Percentiles rank a stretch among this genome's conserved stretches.
Conservation (phyloP, 2,329 filamentous ascomycete species). For the Arthrobotrys musiformis region DNA sequence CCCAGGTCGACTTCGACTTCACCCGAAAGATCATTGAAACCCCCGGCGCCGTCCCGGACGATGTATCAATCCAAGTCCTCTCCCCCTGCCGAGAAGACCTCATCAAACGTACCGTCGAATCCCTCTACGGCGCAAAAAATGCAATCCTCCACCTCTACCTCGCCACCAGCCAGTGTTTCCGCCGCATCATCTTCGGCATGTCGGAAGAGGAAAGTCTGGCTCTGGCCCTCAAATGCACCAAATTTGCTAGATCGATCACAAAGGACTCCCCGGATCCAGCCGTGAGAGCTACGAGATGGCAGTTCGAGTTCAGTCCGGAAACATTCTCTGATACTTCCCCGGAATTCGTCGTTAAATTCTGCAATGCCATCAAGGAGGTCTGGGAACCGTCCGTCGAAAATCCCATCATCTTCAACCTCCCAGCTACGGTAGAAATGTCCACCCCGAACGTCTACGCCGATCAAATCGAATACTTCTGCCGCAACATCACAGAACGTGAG, state of each 20-base stretch:
- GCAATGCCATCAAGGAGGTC: slow-evolving; percentile 90
- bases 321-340: slow-evolving; percentile 89
- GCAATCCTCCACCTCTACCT: slow-evolving; percentile 96
- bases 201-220: slow-evolving; percentile 82
- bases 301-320: slow-evolving; percentile 85
- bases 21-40: slow-evolving; percentile 87
- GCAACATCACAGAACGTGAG: slow-evolving; percentile 82
- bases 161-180: slow-evolving; percentile 95
- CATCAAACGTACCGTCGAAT: slow-evolving; percentile 88
- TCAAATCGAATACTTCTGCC: slow-evolving; percentile 95
- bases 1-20: slow-evolving; percentile 95
- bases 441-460: slow-evolving; percentile 97
- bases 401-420: slow-evolving; percentile 95
- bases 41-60: slow-evolving; percentile 82
- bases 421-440: slow-evolving; percentile 92
- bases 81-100: slow-evolving; percentile 92
- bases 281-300: slow-evolving; percentile 72
- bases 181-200: slow-evolving; percentile 88
- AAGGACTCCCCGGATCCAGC: slow-evolving; percentile 75
- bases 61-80: slow-evolving; percentile 91
- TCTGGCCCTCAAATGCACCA: slow-evolving; percentile 84
- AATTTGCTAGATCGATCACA: slow-evolving; percentile 86
- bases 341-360: slow-evolving; percentile 83
- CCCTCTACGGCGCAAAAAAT: slow-evolving; percentile 88
- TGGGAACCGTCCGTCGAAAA: slow-evolving; percentile 84